Conservation (phyloP, 148 eudicot genomes). For the Rhododendron simsii region DNA sequence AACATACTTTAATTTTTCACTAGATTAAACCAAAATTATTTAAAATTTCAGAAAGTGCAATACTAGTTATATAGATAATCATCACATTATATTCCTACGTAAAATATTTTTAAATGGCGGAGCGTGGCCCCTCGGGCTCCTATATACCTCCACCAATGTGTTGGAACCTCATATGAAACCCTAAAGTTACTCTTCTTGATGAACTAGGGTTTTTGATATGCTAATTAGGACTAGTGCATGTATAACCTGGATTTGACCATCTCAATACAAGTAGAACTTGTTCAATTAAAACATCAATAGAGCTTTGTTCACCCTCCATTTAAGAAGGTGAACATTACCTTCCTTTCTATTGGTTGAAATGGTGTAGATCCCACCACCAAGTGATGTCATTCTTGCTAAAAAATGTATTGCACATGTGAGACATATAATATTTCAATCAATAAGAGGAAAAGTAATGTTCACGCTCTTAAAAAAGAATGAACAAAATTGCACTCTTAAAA, state of each 20-base stretch:
- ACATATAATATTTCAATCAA: no score
- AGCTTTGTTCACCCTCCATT: no score
- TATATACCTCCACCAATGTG: background rate
- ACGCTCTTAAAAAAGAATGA: no score
- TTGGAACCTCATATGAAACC: background rate
- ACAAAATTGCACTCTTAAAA: background rate
- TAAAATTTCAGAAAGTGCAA: no score
- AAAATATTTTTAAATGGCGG: background rate
- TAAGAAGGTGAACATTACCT: no score
- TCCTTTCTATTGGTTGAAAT: no score
- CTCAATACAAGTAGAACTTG: background rate
- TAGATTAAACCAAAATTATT: background rate
- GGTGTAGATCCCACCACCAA: no score
- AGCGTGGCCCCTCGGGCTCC: background rate
- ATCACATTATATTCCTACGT: no score
- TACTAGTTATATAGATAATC: no score
- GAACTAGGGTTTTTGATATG: background rate
- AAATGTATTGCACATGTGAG: no score
- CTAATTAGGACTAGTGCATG: background rate
- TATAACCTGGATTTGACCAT: background rate
- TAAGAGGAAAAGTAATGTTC: no score
- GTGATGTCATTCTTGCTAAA: no score
- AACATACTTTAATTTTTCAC: background rate
- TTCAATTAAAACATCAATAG: background rate
- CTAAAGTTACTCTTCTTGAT: background rate